phyloP scores from a whole-genome alignment of 2,329 filamentous ascomycete species.

The Chrysoporthe deuterocubensis region DNA sequence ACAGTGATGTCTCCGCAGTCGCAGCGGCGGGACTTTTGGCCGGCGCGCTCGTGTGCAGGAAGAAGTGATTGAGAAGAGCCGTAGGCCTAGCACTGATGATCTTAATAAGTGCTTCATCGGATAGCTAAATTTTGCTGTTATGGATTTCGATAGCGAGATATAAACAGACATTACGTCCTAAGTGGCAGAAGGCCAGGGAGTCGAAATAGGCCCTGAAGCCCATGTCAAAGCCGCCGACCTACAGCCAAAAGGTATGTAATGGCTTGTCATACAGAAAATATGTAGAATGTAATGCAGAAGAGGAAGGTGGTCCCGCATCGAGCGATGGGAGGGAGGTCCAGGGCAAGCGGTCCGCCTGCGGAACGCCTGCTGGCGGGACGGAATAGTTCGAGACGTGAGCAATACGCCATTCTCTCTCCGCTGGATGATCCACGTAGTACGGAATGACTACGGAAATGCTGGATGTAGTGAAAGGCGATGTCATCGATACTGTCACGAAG shows the following conservation, averaged over 20 bases:
- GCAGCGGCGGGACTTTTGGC: not conserved
- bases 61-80: not conserved
- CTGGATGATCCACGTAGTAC: not conserved
- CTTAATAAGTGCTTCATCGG: not conserved
- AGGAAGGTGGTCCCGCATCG: not conserved
- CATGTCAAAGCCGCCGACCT: not conserved
- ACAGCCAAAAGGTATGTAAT: not conserved
- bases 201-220: not conserved
- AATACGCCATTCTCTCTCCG: not conserved
- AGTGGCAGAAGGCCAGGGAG: not conserved
- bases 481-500: not conserved
- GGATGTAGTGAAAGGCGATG: not conserved
- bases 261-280: not conserved
- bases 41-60: not conserved
- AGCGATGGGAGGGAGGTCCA: not conserved
- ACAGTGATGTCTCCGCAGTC: not conserved
- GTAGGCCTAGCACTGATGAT: not conserved
- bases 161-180: not conserved
- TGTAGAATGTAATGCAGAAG: not conserved
- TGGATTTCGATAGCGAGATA: not conserved
- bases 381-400: not conserved
- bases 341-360: not conserved
- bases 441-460: not conserved
- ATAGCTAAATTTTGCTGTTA: not conserved
- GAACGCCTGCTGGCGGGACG: not conserved